These are phyloP conservation scores for Agastache rugosa DNA, from an alignment of 257 asterid genomes.

Conservation along the genomic window DNA sequence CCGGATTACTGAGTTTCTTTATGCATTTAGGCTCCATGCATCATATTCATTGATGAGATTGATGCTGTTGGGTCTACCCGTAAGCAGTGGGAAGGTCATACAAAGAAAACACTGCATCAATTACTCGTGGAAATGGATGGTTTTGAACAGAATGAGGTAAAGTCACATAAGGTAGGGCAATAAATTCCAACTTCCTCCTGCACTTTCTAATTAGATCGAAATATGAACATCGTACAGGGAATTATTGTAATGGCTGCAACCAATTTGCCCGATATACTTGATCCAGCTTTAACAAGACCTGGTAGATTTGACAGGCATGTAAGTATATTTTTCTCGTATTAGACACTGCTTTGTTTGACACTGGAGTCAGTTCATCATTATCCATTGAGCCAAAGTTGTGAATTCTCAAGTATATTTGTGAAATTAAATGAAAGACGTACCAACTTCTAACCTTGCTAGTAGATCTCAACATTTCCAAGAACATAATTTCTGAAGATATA, in stretches of 20 bases:
- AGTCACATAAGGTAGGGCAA: not conserved
- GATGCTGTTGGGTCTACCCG: slow-evolving; percentile 99
- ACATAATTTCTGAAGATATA: not conserved
- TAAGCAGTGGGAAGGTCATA: slow-evolving; percentile 99
- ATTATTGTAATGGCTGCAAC: slow-evolving; percentile 98
- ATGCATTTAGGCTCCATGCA: slow-evolving; percentile 86
- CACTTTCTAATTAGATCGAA: slow-evolving; percentile 34
- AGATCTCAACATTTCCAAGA: not conserved
- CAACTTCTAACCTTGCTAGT: slow-evolving; percentile 15
- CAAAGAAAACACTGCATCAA: slow-evolving; percentile 96
- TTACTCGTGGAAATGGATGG: slow-evolving; percentile 99
- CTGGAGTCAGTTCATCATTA: not conserved
- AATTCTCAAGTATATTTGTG: slow-evolving; percentile 8
- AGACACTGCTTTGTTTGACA: not conserved
- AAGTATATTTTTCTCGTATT: slow-evolving; percentile 48
- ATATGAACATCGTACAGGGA: slow-evolving; percentile 58
- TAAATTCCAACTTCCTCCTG: slow-evolving; percentile 19
- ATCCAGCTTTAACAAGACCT: slow-evolving; percentile 98
- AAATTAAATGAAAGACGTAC: not conserved
- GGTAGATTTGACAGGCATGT: slow-evolving; percentile 99
- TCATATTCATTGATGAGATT: slow-evolving; percentile 93
- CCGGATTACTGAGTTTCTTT: slow-evolving; percentile 32
- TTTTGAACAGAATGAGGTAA: slow-evolving; percentile 97
- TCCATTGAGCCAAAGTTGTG: slow-evolving; percentile 11
- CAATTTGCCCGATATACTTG: slow-evolving; percentile 96